phyloP scores from a whole-genome alignment of 805 yeast genomes.

The Candida jianshihensis region DNA sequence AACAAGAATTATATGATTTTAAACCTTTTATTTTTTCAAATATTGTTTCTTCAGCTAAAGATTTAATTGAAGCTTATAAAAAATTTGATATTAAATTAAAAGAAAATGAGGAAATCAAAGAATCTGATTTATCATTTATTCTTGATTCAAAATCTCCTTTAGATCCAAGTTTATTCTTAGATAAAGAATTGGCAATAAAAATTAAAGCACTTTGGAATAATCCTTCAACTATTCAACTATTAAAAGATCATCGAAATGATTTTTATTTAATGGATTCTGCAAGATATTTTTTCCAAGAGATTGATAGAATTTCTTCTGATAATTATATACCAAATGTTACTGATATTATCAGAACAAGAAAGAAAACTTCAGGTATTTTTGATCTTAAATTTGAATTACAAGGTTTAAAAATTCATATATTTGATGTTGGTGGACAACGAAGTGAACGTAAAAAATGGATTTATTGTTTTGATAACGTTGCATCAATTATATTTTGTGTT shows the following conservation, averaged over 20 bases:
- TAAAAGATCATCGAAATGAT: constrained; percentile 54
- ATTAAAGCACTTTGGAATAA: constrained; percentile 49
- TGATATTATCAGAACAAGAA: constrained; percentile 81
- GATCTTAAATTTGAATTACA: constrained; percentile 77
- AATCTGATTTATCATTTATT: constrained; percentile 22
- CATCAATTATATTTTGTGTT: constrained; percentile 84
- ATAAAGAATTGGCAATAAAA: constrained; percentile 39
- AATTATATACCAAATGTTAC: constrained; percentile 66
- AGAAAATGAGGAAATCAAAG: constrained; percentile 25
- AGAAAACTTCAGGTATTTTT: constrained; percentile 87
- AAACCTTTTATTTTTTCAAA: constrained; percentile 76
- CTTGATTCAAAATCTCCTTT: constrained; percentile 29
- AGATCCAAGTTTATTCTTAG: constrained; percentile 47
- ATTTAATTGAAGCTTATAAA: constrained; percentile 57
- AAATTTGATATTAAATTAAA: constrained; percentile 34
- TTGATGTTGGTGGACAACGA: constrained; percentile 94
- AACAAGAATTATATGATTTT: constrained; percentile 64
- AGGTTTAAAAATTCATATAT: constrained; percentile 53
- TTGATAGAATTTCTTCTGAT: constrained; percentile 51
- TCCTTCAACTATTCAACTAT: constrained; percentile 49
- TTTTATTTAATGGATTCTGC: constrained; percentile 87
- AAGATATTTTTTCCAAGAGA: constrained; percentile 61
- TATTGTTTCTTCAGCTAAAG: constrained; percentile 68
- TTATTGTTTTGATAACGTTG: constrained; percentile 90
- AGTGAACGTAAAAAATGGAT: constrained; percentile 97